These are phyloP conservation scores for Penicillium antarcticum DNA, from an alignment of 495 filamentous ascomycete species.

Conservation along the genomic window DNA sequence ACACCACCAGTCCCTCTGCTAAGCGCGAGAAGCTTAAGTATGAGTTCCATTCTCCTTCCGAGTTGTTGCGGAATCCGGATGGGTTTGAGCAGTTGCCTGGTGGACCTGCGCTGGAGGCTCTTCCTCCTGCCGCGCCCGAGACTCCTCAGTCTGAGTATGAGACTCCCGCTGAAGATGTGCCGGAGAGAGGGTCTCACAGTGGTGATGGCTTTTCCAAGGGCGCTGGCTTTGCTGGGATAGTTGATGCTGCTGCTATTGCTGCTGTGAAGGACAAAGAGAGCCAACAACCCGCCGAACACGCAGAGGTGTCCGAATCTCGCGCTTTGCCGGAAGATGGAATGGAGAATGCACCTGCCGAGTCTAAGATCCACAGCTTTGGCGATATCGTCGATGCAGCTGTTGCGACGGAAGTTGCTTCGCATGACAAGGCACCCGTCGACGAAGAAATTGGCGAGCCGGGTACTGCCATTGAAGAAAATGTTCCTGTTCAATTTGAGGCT, in stretches of 20 bases:
- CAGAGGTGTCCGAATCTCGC: not conserved
- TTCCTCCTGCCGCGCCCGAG: constrained; percentile 16
- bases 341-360: not conserved
- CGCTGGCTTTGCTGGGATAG: constrained; percentile 21
- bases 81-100: constrained; percentile 24
- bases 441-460: constrained; percentile 12
- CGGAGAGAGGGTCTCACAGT: constrained; percentile 7
- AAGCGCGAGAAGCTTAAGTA: constrained; percentile 37
- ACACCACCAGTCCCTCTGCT: not conserved
- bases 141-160: constrained; percentile 9
- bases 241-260: constrained; percentile 29
- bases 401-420: constrained; percentile 1
- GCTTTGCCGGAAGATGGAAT: not conserved
- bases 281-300: not conserved
- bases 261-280: constrained; percentile 12
- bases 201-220: constrained; percentile 1
- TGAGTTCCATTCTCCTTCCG: constrained; percentile 46
- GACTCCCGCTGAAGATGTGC: constrained; percentile 13
- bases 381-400: constrained; percentile 29
- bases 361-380: constrained; percentile 13
- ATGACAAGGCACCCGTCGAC: not conserved
- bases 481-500: not conserved
- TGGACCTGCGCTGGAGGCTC: constrained; percentile 21
- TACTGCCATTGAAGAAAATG: constrained; percentile 14
- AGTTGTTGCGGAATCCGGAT: constrained; percentile 38